Percentiles rank a stretch among this genome's conserved stretches.
These are phyloP conservation scores for Leptodermis oblonga DNA, from an alignment of 257 asterid genomes.

Conservation along the genomic window DNA sequence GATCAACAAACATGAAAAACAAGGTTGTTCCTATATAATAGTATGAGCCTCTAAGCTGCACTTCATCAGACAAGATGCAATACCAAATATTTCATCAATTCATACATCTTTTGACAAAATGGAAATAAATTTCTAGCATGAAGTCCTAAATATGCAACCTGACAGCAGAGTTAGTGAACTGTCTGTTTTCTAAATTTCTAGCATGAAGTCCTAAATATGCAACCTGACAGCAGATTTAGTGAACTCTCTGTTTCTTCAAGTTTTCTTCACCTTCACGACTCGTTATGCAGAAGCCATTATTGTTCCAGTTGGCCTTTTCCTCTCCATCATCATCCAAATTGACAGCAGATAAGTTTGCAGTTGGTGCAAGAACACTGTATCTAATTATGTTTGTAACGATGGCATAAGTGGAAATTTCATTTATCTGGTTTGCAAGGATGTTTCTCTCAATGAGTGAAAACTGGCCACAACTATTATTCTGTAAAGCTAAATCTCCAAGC, in stretches of 20 bases:
- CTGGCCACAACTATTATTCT: conserved; percentile 21
- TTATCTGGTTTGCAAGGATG: conserved; percentile 16
- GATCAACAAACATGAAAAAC: background rate
- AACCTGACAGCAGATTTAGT: conserved; percentile 5
- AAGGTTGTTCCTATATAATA: background rate
- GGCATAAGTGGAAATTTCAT: conserved; percentile 18
- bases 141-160: background rate
- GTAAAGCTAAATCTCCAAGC: conserved; percentile 15
- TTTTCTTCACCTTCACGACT: conserved; percentile 11
- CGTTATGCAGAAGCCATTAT: background rate
- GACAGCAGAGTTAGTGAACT: conserved; percentile 7
- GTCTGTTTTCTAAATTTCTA: background rate
- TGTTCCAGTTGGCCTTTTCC: conserved; percentile 5
- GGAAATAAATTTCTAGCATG: background rate
- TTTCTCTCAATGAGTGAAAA: conserved; percentile 20
- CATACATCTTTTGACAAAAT: background rate
- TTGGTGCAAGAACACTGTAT: conserved; percentile 7
- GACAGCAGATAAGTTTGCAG: background rate
- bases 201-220: background rate
- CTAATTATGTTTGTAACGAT: conserved; percentile 22
- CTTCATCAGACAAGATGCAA: too few relatives aligned
- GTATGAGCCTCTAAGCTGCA: too few relatives aligned
- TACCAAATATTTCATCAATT: background rate
- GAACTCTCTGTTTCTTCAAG: conserved; percentile 21
- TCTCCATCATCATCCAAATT: background rate